A percentile compares a stretch with the other conserved stretches of the same genome.
phyloP scores from a whole-genome alignment of 2,329 filamentous ascomycete genomes.

The Cladosporium colombiae region DNA sequence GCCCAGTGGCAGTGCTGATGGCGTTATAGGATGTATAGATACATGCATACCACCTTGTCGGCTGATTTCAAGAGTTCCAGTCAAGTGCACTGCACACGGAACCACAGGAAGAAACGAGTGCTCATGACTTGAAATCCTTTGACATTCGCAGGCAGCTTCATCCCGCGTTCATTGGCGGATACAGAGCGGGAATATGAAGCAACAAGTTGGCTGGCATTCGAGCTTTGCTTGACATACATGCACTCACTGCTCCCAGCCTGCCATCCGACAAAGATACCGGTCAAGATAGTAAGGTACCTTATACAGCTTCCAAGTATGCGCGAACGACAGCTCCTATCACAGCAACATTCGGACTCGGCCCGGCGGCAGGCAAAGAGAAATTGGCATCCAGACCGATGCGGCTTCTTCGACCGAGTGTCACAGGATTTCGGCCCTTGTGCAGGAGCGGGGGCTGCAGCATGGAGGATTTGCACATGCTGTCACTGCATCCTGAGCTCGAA shows the following conservation, averaged over 20 bases:
- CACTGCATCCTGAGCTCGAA: background rate
- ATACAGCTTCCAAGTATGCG: background rate
- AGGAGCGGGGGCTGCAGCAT: slow-evolving; percentile 8
- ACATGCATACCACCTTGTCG: background rate
- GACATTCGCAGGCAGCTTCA: background rate
- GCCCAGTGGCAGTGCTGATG: background rate
- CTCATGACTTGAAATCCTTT: background rate
- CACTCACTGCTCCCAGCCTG: background rate
- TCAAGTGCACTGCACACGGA: background rate
- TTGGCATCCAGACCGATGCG: background rate
- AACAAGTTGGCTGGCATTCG: background rate
- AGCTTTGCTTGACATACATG: background rate
- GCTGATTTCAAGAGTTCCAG: background rate
- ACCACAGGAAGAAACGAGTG: background rate
- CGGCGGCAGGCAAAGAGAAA: background rate
- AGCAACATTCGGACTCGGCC: background rate
- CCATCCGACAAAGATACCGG: background rate
- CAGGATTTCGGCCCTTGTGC: background rate
- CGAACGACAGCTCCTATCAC: background rate
- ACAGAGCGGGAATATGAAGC: background rate
- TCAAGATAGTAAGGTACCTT: background rate
- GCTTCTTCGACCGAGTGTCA: slow-evolving; percentile 4
- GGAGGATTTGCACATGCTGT: background rate
- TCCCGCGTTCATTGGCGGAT: background rate
- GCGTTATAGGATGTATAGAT: background rate